Conservation (phyloP, 129 eudicot species). For the Cynara cardunculus region DNA sequence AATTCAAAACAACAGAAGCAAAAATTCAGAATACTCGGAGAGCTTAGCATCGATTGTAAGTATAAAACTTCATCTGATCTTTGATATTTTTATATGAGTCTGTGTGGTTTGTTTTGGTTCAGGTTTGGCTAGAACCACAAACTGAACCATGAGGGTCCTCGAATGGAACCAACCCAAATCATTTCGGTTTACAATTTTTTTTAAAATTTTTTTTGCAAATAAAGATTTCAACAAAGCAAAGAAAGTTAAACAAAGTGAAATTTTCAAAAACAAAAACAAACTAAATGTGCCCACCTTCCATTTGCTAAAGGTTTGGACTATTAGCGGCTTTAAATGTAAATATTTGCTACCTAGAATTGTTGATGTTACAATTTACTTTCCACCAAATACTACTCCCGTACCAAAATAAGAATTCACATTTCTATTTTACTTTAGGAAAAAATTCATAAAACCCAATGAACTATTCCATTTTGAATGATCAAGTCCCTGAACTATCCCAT, state of each 20-base stretch:
- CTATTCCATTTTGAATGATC: no score
- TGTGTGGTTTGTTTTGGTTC: neutral
- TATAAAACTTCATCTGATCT: neutral
- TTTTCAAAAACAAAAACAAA: neutral
- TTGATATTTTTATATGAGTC: neutral
- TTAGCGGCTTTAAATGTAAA: neutral
- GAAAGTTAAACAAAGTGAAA: neutral
- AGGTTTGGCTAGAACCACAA: neutral
- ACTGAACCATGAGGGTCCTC: neutral
- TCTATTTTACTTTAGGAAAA: no score
- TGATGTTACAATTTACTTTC: no score
- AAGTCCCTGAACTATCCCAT: no score
- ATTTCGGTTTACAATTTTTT: neutral
- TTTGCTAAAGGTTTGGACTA: neutral
- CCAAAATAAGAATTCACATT: neutral
- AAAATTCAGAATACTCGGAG: slow-evolving; percentile 46
- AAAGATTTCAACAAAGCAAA: neutral
- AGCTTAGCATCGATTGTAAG: slow-evolving; percentile 58
- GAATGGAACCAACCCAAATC: neutral
- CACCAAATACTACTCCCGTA: no score
- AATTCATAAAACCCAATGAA: no score
- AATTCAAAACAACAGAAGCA: slow-evolving; percentile 49
- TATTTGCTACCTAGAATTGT: neutral
- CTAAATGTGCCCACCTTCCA: neutral
- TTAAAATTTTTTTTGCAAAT: neutral